A percentile compares a stretch with the other conserved stretches of the same genome.
Conservation (phyloP, 768 basidiomycete genomes). For the Boletus insuetus region DNA sequence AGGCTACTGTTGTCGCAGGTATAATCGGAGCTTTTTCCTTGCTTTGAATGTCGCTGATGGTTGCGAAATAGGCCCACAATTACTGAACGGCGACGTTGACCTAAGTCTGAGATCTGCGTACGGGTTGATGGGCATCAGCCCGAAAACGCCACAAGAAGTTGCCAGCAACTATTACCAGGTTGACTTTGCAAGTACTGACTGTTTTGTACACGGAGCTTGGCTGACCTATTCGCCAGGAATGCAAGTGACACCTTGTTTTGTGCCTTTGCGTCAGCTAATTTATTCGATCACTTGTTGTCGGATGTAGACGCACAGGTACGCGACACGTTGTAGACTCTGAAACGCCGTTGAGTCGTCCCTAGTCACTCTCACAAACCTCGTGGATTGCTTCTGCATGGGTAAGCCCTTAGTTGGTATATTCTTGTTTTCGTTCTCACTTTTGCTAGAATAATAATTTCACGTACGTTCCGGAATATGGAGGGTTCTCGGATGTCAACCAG, state of each 20-base stretch:
- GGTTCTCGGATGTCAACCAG: conserved; percentile 54
- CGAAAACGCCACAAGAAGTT: conserved; percentile 42
- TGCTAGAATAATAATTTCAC: conserved; percentile 62
- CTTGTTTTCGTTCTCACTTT: neutral
- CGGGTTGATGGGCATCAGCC: conserved; percentile 44
- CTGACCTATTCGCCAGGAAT: conserved; percentile 24
- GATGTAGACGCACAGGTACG: conserved; percentile 28
- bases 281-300: neutral
- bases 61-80: conserved; percentile 4
- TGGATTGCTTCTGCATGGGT: conserved; percentile 64
- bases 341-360: conserved; percentile 34
- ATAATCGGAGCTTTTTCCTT: conserved; percentile 17
- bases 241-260: conserved; percentile 11
- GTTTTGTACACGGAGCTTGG: neutral
- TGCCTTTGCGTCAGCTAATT: conserved; percentile 1
- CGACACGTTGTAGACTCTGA: neutral
- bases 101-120: conserved; percentile 53
- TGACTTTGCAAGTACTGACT: conserved; percentile 27
- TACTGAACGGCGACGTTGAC: conserved; percentile 41
- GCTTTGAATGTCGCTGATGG: conserved; percentile 43
- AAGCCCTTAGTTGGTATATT: conserved; percentile 3
- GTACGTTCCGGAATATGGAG: conserved; percentile 47
- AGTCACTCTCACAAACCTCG: conserved; percentile 61
- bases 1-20: conserved; percentile 47
- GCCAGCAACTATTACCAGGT: conserved; percentile 60